Conservation (phyloP, 805 yeast genomes). For the Sungouiozyma ichnusensis region DNA sequence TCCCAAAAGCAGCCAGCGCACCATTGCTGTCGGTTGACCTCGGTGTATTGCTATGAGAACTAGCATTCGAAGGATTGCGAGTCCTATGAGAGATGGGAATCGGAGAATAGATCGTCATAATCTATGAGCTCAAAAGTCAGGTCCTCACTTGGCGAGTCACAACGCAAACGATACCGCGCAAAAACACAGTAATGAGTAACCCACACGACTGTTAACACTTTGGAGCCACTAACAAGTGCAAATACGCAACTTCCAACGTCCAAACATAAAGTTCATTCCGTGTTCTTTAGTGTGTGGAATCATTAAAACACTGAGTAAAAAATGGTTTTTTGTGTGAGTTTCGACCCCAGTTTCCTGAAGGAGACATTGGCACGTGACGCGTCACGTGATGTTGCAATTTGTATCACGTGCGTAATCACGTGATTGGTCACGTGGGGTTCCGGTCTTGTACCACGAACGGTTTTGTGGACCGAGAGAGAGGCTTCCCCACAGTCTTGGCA, state of each 20-base stretch:
- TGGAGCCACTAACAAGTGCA: not conserved
- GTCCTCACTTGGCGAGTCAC: too few species aligned
- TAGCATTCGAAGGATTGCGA: not conserved
- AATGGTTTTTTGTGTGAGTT: not conserved
- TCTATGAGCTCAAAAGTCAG: too few species aligned
- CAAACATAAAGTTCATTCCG: too few species aligned
- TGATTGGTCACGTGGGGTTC: too few species aligned
- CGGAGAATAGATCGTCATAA: conserved; percentile 6
- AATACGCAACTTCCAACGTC: too few species aligned
- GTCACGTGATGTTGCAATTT: not conserved
- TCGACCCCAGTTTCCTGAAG: not conserved
- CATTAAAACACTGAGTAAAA: too few species aligned
- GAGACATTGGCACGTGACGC: not conserved
- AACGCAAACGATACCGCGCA: not conserved
- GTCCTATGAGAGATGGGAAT: conserved; percentile 5
- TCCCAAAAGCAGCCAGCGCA: conserved; percentile 7
- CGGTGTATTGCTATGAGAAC: not conserved
- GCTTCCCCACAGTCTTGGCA: too few species aligned
- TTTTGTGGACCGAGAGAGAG: too few species aligned
- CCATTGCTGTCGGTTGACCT: not conserved
- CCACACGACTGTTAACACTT: not conserved
- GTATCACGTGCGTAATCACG: too few species aligned
- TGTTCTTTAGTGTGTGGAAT: too few species aligned
- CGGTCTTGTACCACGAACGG: too few species aligned
- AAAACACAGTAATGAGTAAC: not conserved